phyloP scores from a whole-genome alignment of 2,329 filamentous ascomycete species.

The Pseudopithomyces maydicus region DNA sequence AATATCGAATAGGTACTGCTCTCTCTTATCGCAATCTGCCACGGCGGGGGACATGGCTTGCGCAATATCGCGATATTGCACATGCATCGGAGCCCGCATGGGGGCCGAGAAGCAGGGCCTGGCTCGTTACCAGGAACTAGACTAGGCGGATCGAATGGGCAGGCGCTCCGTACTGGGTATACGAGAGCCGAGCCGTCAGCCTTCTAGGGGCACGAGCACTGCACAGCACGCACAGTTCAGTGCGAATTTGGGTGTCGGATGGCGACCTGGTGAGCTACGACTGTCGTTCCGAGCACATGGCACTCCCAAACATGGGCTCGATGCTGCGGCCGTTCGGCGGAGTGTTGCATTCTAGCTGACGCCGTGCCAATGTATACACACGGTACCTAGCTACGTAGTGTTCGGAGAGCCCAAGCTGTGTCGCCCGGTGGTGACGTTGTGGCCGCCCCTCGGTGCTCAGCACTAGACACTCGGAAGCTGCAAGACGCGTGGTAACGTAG shows the following conservation, averaged over 20 bases:
- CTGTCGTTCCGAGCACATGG: no score
- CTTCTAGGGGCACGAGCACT: neutral
- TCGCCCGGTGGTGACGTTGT: conserved; percentile 7
- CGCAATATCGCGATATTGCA: conserved; percentile 5
- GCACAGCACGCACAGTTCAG: no score
- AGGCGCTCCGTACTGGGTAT: neutral
- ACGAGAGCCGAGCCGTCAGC: neutral
- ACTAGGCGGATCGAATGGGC: neutral
- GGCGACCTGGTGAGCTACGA: no score
- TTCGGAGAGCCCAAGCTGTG: no score
- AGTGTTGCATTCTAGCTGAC: no score
- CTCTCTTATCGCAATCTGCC: no score
- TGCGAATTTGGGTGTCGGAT: no score
- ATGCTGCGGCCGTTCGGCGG: no score
- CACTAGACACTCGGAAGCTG: neutral
- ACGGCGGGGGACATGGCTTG: neutral
- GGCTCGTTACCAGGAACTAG: neutral
- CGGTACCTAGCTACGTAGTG: no score
- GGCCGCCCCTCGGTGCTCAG: conserved; percentile 1
- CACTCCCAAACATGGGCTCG: no score
- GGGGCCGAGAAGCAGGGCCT: neutral
- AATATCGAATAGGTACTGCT: no score
- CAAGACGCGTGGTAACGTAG: conserved; percentile 2
- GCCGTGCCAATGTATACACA: no score
- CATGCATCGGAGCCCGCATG: conserved; percentile 3